These are phyloP conservation scores for Aspergillus pseudoterreus DNA, from an alignment of 2,329 filamentous ascomycete genomes.

Conservation along the genomic window DNA sequence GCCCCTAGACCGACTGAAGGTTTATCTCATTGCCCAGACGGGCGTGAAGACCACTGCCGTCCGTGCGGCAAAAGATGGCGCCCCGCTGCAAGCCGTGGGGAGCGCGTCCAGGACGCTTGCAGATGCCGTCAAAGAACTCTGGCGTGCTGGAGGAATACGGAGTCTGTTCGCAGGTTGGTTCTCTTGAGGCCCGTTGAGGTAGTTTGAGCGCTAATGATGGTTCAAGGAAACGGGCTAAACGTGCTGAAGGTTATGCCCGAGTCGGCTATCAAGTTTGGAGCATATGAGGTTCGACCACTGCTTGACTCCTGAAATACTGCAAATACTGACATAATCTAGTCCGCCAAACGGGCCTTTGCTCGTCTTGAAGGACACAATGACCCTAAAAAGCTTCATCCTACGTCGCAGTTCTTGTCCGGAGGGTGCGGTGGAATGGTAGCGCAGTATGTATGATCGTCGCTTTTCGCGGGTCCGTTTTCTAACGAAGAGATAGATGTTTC, in stretches of 20 bases:
- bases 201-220: constrained; percentile 13
- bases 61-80: constrained; percentile 66
- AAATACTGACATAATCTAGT: constrained; percentile 43
- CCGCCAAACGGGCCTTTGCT: constrained; percentile 82
- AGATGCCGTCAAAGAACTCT: constrained; percentile 72
- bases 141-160: constrained; percentile 77
- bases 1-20: constrained; percentile 92
- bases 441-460: constrained; percentile 56
- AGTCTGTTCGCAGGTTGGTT: constrained; percentile 86
- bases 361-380: constrained; percentile 85
- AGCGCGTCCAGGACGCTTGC: constrained; percentile 67
- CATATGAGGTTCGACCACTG: constrained; percentile 66
- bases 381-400: constrained; percentile 70
- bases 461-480: constrained; percentile 13
- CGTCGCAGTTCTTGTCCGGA: constrained; percentile 86
- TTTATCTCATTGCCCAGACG: constrained; percentile 93
- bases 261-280: constrained; percentile 96
- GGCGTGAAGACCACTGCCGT: constrained; percentile 57
- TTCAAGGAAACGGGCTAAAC: constrained; percentile 85
- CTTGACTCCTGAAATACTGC: background rate
- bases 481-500: constrained; percentile 58
- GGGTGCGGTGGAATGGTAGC: constrained; percentile 91
- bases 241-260: constrained; percentile 98
- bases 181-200: background rate
- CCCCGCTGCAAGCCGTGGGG: constrained; percentile 60